A percentile compares a stretch with the other conserved stretches of the same genome.
These are phyloP conservation scores for Talaromyces sp. DNA, from an alignment of 2,329 filamentous ascomycete genomes.

Conservation along the genomic window DNA sequence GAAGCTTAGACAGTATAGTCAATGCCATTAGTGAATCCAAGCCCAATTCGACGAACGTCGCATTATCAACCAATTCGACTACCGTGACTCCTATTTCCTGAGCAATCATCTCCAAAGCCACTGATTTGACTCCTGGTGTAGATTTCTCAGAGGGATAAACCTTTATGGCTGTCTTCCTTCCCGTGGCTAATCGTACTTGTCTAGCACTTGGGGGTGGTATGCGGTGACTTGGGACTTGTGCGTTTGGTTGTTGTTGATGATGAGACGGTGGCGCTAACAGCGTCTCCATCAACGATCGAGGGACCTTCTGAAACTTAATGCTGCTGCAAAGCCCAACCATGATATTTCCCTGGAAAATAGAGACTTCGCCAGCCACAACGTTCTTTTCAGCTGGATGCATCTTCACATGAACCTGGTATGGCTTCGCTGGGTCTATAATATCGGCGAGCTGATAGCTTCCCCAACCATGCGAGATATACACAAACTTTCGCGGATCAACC, in stretches of 20 bases:
- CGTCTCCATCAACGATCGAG: constrained; percentile 13
- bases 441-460: constrained; percentile 25
- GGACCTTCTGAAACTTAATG: constrained; percentile 19
- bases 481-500: constrained; percentile 26
- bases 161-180: neutral
- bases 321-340: constrained; percentile 5
- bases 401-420: constrained; percentile 35
- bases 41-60: constrained; percentile 25
- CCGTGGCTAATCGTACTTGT: neutral
- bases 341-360: constrained; percentile 28
- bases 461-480: constrained; percentile 38
- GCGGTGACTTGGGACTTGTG: neutral
- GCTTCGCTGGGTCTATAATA: constrained; percentile 21
- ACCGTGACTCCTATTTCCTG: neutral
- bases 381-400: constrained; percentile 23
- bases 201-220: neutral
- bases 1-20: constrained; percentile 29
- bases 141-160: neutral
- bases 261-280: neutral
- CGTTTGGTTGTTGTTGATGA: neutral
- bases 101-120: constrained; percentile 1
- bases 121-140: neutral
- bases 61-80: constrained; percentile 7
- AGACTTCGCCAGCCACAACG: constrained; percentile 24
- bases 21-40: constrained; percentile 35